Conservation (phyloP, 23 red algal species). For the Gracilaria caudata region DNA sequence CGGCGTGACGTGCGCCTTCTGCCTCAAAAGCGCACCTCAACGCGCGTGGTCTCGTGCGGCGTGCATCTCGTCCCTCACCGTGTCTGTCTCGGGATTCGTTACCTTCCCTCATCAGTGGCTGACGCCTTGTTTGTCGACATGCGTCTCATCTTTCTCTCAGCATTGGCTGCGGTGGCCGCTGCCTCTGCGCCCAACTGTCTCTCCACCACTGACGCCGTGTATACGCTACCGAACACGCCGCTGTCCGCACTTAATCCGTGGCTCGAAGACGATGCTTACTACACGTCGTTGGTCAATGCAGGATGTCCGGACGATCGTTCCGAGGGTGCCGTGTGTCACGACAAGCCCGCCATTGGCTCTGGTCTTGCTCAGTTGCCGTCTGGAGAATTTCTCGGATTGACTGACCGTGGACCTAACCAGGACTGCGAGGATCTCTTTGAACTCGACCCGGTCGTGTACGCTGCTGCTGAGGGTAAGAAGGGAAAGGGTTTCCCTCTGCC, state of each 20-base stretch:
- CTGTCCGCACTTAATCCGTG: conserved; percentile 16
- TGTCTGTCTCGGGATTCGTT: too few relatives aligned
- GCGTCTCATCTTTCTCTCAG: background rate
- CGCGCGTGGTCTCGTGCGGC: too few relatives aligned
- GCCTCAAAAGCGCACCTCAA: too few relatives aligned
- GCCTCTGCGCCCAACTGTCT: conserved; percentile 26
- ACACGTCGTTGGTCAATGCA: background rate
- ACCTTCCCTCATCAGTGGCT: too few relatives aligned
- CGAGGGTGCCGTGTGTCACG: conserved; percentile 54
- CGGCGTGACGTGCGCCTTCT: too few relatives aligned
- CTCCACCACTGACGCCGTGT: conserved; percentile 15
- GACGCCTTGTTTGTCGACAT: background rate
- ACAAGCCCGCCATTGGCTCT: conserved; percentile 65
- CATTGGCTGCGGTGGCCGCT: background rate
- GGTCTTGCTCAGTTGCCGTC: conserved; percentile 42
- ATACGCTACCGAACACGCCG: conserved; percentile 14
- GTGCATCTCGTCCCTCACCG: too few relatives aligned
- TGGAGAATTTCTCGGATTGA: conserved; percentile 22
- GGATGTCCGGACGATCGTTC: conserved; percentile 21
- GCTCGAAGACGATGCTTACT: background rate
- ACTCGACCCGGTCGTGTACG: conserved; percentile 36
- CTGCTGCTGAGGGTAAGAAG: conserved; percentile 30
- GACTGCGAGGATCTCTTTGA: conserved; percentile 32
- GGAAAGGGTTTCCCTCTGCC: conserved; percentile 68
- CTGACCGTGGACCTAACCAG: conserved; percentile 72